Evolutionary conservation across 352 stramenopile species (phyloP).

Genomic region (Phytophthora capsici): DNA sequence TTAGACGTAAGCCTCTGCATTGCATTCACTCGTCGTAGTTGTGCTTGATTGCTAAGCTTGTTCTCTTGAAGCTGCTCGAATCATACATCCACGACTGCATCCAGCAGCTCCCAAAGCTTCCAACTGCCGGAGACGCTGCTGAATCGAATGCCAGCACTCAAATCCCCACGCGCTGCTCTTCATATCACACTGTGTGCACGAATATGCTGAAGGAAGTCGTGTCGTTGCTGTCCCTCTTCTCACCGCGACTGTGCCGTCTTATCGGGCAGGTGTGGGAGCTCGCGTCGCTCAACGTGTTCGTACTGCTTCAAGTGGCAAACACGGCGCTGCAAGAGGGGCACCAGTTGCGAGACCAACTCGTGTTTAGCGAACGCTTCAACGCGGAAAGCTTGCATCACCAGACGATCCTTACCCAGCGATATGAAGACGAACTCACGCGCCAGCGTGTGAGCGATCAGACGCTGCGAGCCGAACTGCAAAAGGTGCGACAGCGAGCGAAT

Average conservation of each 20-base stretch:
- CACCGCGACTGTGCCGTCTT: constrained; percentile 54
- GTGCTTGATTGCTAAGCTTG: not conserved
- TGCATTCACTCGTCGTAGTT: not conserved
- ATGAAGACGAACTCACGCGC: constrained; percentile 48
- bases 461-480: constrained; percentile 63
- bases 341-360: constrained; percentile 34
- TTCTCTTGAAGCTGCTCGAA: constrained; percentile 48
- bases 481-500: constrained; percentile 54
- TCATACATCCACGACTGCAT: constrained; percentile 63
- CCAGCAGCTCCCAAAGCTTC: constrained; percentile 53
- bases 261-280: constrained; percentile 70
- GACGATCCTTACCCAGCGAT: constrained; percentile 29
- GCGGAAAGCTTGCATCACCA: constrained; percentile 42
- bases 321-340: constrained; percentile 44
- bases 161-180: constrained; percentile 47
- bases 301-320: constrained; percentile 58
- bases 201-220: constrained; percentile 62
- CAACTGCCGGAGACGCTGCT: constrained; percentile 13
- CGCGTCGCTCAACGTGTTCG: constrained; percentile 69
- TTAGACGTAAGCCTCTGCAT: constrained; percentile 38
- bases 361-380: constrained; percentile 40
- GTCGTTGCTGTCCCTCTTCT: constrained; percentile 48
- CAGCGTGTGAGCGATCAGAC: constrained; percentile 42
- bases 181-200: constrained; percentile 60
- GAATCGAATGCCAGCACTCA: constrained; percentile 20